phyloP scores from a whole-genome alignment of 495 filamentous ascomycete species.

The Astrothelium macrocarpum region DNA sequence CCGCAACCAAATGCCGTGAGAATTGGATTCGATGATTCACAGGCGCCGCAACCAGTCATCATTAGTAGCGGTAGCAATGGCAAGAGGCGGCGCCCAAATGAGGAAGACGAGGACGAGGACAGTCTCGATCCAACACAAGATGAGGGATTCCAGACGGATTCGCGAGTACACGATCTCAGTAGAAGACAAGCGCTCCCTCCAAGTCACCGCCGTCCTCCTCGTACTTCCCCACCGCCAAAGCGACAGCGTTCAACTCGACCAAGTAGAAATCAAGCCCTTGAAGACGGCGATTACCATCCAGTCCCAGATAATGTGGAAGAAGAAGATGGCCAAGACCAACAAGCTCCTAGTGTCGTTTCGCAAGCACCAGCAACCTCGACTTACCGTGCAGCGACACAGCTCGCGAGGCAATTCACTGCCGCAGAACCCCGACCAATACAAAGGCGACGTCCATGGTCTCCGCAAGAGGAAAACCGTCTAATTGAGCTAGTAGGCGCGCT shows the following conservation, averaged over 20 bases:
- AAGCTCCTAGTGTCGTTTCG: neutral
- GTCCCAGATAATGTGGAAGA: slow-evolving; percentile 16
- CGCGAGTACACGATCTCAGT: slow-evolving; percentile 13
- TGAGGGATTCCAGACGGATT: slow-evolving; percentile 21
- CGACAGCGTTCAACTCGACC: neutral
- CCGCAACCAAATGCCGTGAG: slow-evolving; percentile 30
- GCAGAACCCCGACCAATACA: slow-evolving; percentile 27
- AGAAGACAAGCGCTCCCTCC: slow-evolving; percentile 8
- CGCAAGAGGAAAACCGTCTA: slow-evolving; percentile 40
- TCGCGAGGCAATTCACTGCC: slow-evolving; percentile 16
- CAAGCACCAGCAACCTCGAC: slow-evolving; percentile 17
- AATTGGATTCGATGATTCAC: slow-evolving; percentile 26
- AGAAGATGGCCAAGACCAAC: slow-evolving; percentile 8
- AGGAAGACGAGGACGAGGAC: slow-evolving; percentile 12
- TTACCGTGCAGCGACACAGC: slow-evolving; percentile 16
- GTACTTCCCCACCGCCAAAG: neutral
- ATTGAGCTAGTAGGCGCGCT: slow-evolving; percentile 39
- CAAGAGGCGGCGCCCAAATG: slow-evolving; percentile 14
- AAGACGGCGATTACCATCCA: slow-evolving; percentile 13
- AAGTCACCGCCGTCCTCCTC: neutral
- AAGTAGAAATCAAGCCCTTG: neutral
- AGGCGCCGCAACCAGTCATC: slow-evolving; percentile 15
- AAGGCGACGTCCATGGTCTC: slow-evolving; percentile 39
- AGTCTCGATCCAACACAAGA: slow-evolving; percentile 21
- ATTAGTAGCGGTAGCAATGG: slow-evolving; percentile 7